Evolutionary conservation across 2,329 filamentous ascomycete species (phyloP).

Genomic region (Verticillium isaacii): DNA sequence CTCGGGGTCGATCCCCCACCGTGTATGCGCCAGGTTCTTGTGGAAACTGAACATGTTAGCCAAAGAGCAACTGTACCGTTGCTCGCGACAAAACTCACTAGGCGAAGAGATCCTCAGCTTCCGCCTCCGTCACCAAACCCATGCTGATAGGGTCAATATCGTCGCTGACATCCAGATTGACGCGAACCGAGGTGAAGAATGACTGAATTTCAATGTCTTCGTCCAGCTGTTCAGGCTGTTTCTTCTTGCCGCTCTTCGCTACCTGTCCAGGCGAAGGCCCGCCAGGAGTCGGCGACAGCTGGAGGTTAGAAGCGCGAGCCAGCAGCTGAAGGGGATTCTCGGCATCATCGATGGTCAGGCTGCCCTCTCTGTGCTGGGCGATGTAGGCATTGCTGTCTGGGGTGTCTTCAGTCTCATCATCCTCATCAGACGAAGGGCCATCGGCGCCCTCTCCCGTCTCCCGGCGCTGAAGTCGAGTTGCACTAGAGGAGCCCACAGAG

Average conservation of each 20-base stretch:
- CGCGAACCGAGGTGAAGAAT: conserved; percentile 63
- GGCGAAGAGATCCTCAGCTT: conserved; percentile 58
- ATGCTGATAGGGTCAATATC: conserved; percentile 67
- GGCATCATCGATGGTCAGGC: conserved; percentile 63
- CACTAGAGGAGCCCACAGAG: conserved; percentile 13
- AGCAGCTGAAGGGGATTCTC: conserved; percentile 72
- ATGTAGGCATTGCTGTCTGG: conserved; percentile 15
- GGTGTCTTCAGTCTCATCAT: conserved; percentile 24
- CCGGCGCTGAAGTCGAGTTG: conserved; percentile 5
- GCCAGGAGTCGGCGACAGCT: conserved; percentile 39
- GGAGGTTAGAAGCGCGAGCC: conserved; percentile 66
- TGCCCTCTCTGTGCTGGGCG: conserved; percentile 34
- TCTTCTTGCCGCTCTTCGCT: conserved; percentile 8
- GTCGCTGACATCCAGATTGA: conserved; percentile 57
- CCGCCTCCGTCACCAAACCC: conserved; percentile 61
- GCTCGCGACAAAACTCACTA: conserved; percentile 43
- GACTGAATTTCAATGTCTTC: conserved; percentile 48
- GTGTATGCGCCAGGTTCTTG: conserved; percentile 64
- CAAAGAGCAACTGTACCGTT: neutral
- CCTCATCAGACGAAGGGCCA: conserved; percentile 25
- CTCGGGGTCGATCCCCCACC: conserved; percentile 67
- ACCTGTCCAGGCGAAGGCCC: conserved; percentile 12
- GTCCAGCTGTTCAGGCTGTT: conserved; percentile 22
- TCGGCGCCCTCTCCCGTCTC: conserved; percentile 22
- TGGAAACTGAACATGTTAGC: conserved; percentile 50